Conservation (phyloP, 139 green algal species). For the Picochlorum sp. region DNA sequence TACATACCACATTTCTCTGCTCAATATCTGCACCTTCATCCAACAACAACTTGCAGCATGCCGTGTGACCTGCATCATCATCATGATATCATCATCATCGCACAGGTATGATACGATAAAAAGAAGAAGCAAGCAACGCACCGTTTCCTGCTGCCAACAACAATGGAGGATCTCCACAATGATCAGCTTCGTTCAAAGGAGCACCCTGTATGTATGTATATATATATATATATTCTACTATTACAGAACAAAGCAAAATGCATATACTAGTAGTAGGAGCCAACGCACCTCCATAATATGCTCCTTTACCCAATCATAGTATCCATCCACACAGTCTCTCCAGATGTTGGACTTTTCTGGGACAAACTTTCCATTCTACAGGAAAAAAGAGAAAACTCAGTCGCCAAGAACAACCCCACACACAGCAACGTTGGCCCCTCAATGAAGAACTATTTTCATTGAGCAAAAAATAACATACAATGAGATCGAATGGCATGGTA, state of each 20-base stretch:
- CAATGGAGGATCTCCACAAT: slow-evolving; percentile 87
- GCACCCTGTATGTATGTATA: slow-evolving; percentile 63
- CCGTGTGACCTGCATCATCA: slow-evolving; percentile 49
- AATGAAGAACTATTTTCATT: no score
- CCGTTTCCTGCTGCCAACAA: slow-evolving; percentile 82
- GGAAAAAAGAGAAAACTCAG: not conserved
- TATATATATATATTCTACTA: no score
- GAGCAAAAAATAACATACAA: not conserved
- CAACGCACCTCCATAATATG: slow-evolving; percentile 69
- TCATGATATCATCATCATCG: no score
- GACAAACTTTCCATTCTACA: slow-evolving; percentile 78
- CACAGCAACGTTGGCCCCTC: no score
- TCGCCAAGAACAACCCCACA: no score
- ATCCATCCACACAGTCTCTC: slow-evolving; percentile 87
- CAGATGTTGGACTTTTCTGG: slow-evolving; percentile 96
- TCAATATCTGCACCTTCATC: slow-evolving; percentile 81
- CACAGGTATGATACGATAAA: not conserved
- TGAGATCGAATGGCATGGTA: slow-evolving; percentile 1
- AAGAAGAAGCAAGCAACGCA: slow-evolving; percentile 18
- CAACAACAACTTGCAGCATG: slow-evolving; percentile 63
- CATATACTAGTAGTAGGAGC: no score
- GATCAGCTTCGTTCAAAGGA: slow-evolving; percentile 84
- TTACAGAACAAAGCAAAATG: no score
- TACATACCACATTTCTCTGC: slow-evolving; percentile 68
- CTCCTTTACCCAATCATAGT: slow-evolving; percentile 91